Conservation (phyloP, 257 asterid genomes). For the Paraleonurus japonicus region DNA sequence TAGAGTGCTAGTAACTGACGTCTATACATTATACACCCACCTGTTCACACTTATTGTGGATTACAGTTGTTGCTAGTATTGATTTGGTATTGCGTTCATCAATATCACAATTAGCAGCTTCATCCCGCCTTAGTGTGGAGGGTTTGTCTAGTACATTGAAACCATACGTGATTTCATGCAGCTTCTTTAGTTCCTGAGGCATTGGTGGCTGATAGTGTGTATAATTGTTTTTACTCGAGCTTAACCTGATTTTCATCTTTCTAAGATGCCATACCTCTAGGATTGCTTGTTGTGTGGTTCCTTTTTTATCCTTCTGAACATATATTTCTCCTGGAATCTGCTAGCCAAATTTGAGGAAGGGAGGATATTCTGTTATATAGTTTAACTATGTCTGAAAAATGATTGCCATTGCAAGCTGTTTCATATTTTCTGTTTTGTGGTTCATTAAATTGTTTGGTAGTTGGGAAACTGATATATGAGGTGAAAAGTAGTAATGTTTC, state of each 20-base stretch:
- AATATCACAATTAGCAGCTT: conserved; percentile 1
- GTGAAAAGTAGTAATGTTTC: conserved; percentile 6
- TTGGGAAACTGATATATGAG: conserved; percentile 3
- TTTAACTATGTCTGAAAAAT: neutral
- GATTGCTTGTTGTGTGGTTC: conserved; percentile 7
- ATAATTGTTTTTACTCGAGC: neutral
- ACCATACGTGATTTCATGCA: neutral
- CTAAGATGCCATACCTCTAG: conserved; percentile 7
- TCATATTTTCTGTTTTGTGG: neutral
- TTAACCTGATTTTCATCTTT: neutral
- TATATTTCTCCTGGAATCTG: neutral
- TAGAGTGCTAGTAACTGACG: neutral
- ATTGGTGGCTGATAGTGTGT: neutral
- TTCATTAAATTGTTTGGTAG: neutral
- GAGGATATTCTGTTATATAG: conserved; percentile 7
- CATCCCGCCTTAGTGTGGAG: neutral
- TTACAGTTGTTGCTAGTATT: neutral
- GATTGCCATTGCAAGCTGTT: conserved; percentile 13
- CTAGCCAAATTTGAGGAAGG: neutral
- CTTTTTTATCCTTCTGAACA: neutral
- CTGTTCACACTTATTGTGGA: conserved; percentile 5
- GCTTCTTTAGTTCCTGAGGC: neutral
- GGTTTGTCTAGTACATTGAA: conserved; percentile 8
- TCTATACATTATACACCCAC: conserved; percentile 10
- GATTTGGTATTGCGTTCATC: conserved; percentile 12